A percentile compares a stretch with the other conserved stretches of the same genome.
Conservation (phyloP, 345 rosid genomes). For the Bretschneidera sinensis region DNA sequence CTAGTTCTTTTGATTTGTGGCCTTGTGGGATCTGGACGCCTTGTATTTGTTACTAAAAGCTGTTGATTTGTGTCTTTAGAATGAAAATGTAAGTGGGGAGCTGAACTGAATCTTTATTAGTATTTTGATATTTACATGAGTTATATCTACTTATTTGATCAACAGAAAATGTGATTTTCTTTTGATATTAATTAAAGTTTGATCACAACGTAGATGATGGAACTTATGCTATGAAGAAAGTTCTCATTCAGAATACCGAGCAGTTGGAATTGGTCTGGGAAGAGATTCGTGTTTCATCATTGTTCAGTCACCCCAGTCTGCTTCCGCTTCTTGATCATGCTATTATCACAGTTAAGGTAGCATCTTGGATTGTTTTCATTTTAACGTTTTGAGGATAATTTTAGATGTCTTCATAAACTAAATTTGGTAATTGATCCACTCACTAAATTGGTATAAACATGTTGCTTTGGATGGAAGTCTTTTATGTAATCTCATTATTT, state of each 20-base stretch:
- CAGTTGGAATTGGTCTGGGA: slow-evolving; percentile 85
- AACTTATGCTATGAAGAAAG: slow-evolving; percentile 96
- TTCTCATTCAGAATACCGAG: slow-evolving; percentile 80
- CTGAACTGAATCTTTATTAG: too few relatives aligned
- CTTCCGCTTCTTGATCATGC: slow-evolving; percentile 98
- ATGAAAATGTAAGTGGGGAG: neutral
- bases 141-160: neutral
- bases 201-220: slow-evolving; percentile 61
- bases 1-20: too few relatives aligned
- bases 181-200: neutral
- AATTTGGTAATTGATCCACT: neutral
- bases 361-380: neutral
- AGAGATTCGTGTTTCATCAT: slow-evolving; percentile 87
- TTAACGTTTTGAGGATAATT: neutral
- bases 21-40: too few relatives aligned
- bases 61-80: neutral
- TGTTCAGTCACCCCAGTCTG: slow-evolving; percentile 81
- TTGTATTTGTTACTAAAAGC: neutral
- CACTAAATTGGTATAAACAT: neutral
- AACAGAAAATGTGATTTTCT: neutral
- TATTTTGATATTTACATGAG: neutral
- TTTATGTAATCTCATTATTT: neutral
- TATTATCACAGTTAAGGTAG: slow-evolving; percentile 80
- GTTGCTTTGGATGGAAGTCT: neutral
- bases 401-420: neutral